Conservation (phyloP, 2,329 filamentous ascomycete genomes). For the Ophiostoma angusticollis region DNA sequence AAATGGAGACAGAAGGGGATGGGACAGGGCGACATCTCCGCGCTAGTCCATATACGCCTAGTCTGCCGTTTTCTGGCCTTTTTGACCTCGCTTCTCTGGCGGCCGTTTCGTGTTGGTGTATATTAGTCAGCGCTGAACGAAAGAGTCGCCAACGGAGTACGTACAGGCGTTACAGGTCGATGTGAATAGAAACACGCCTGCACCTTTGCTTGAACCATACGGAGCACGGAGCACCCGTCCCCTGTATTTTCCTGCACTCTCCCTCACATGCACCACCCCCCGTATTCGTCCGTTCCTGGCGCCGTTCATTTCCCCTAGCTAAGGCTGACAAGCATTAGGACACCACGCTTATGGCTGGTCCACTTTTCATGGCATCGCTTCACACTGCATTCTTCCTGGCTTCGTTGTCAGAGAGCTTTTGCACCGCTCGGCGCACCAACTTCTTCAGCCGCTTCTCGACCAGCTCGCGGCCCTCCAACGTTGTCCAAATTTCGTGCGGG, state of each 20-base stretch:
- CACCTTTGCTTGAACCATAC: too few species aligned
- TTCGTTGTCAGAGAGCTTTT: neutral
- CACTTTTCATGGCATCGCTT: too few species aligned
- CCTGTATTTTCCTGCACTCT: too few species aligned
- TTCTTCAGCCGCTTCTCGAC: constrained; percentile 70
- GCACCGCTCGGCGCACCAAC: constrained; percentile 35
- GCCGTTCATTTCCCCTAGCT: constrained; percentile 1
- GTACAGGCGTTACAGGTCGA: too few species aligned
- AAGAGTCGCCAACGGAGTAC: too few species aligned
- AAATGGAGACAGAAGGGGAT: constrained; percentile 5
- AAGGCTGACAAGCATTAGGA: constrained; percentile 4
- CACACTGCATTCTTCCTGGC: neutral
- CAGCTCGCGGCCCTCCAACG: constrained; percentile 53
- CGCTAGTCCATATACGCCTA: constrained; percentile 11
- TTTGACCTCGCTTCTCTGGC: constrained; percentile 1
- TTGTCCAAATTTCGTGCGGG: constrained; percentile 77
- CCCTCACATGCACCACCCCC: too few species aligned
- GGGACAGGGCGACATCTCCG: constrained; percentile 9
- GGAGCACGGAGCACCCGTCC: too few species aligned
- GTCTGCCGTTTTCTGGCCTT: constrained; percentile 11
- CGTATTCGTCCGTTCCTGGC: too few species aligned
- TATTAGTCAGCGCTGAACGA: too few species aligned
- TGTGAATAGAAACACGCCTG: too few species aligned
- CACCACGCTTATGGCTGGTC: too few species aligned
- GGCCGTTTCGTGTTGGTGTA: too few species aligned